These are phyloP conservation scores for Phytophthora pseudosyringae DNA, from an alignment of 352 stramenopile genomes.

Conservation along the genomic window DNA sequence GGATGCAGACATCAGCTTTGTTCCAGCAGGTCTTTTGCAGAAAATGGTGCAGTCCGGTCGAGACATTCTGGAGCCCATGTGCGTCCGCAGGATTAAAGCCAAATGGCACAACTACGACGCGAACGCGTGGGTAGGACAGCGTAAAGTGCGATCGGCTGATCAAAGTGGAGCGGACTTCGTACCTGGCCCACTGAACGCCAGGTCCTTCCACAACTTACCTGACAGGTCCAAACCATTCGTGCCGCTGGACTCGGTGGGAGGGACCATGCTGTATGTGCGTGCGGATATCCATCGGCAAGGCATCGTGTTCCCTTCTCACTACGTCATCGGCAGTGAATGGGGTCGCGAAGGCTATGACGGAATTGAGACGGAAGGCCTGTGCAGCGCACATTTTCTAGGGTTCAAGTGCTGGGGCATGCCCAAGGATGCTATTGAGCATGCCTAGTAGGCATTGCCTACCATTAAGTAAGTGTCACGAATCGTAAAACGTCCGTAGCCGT, in stretches of 20 bases:
- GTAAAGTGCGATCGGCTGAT: conserved; percentile 13
- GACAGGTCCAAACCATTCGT: conserved; percentile 25
- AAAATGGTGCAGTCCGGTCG: conserved; percentile 42
- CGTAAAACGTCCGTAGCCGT: no score
- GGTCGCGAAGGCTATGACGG: conserved; percentile 51
- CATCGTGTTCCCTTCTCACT: conserved; percentile 47
- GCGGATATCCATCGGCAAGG: conserved; percentile 55
- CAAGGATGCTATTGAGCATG: conserved; percentile 38
- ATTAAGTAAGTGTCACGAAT: no score
- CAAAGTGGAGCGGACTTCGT: conserved; percentile 10
- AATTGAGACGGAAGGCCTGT: conserved; percentile 61
- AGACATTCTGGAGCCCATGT: conserved; percentile 30
- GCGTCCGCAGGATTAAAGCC: background rate
- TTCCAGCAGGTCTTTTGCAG: conserved; percentile 30
- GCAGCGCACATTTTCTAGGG: conserved; percentile 45
- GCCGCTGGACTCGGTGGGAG: conserved; percentile 53
- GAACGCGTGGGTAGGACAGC: conserved; percentile 29
- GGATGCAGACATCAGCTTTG: conserved; percentile 45
- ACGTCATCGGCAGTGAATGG: conserved; percentile 49
- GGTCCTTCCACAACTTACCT: conserved; percentile 11
- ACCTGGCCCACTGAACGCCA: conserved; percentile 20
- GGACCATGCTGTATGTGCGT: conserved; percentile 55
- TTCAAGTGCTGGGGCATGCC: conserved; percentile 58
- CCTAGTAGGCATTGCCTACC: background rate
- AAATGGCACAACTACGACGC: conserved; percentile 23